These are phyloP conservation scores for Volvariella surrecta DNA, from an alignment of 1,284 basidiomycete species.

Conservation along the genomic window DNA sequence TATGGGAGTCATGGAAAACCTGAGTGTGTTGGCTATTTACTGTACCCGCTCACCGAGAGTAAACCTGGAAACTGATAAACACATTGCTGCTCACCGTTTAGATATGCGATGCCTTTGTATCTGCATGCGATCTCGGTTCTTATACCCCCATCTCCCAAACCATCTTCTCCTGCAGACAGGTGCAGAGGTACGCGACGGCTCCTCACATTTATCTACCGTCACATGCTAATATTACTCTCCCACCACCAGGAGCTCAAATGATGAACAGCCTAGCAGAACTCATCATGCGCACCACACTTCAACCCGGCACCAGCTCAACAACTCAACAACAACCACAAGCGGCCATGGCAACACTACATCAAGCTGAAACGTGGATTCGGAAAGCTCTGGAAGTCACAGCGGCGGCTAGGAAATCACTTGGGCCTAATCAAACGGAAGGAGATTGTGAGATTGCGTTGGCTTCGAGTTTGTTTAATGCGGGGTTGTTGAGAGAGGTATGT, in stretches of 20 bases:
- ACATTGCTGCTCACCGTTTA: constrained; percentile 17
- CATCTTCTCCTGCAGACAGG: constrained; percentile 37
- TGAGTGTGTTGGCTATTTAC: constrained; percentile 37
- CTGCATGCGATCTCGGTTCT: constrained; percentile 59
- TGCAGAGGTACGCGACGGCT: constrained; percentile 53
- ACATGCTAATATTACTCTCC: not conserved
- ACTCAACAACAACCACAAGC: too few relatives aligned
- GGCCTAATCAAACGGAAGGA: not conserved
- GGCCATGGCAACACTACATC: constrained; percentile 31
- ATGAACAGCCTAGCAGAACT: constrained; percentile 64
- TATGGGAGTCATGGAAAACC: constrained; percentile 50
- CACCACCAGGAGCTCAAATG: constrained; percentile 51
- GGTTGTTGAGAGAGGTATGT: constrained; percentile 31
- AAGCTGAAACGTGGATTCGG: constrained; percentile 55
- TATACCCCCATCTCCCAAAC: constrained; percentile 37
- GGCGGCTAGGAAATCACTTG: not conserved
- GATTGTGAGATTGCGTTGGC: constrained; percentile 50
- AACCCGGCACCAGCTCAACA: constrained; percentile 23
- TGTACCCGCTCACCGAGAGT: too few relatives aligned
- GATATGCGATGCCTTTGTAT: constrained; percentile 59
- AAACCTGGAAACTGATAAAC: too few relatives aligned
- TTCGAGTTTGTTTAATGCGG: constrained; percentile 56
- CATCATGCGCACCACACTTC: constrained; percentile 32
- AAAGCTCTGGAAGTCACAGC: constrained; percentile 42
- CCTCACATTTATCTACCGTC: not conserved